Base-by-base conservation (phyloP, 805 yeast species). In the Cyberlindnera xishuangbannaensis region DNA sequence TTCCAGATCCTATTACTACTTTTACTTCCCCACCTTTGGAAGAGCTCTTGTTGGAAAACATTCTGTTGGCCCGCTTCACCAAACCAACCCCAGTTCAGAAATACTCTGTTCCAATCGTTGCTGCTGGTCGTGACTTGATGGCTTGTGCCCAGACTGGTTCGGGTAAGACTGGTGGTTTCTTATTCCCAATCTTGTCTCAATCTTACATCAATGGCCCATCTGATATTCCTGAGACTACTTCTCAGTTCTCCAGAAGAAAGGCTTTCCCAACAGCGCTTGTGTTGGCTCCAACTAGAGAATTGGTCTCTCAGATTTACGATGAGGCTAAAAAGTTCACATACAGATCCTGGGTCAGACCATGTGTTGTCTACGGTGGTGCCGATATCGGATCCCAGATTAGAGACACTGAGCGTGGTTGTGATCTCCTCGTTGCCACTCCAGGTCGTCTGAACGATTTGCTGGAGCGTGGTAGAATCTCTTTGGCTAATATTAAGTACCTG, bases 91-190 rank as follows among this genome's bases (percentile, higher is more conserved):
- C 95, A 32, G 95, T 85, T 38, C 95, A 85, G 62, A 86, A 86
- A 65, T 85, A 85, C 71, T 86, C 95, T 28, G 82, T 86, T 45
- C 95, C 95, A 48, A 85, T 86, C 46, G 90, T 86, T 47, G 85
- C 90, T 40, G 77, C 69, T 40, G 86, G 88, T 53, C 77, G 95
- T 65, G 95, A 85, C 65, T 73, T 85, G 65, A 86, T 85, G 95
- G 95, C 95, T 23, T 86, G 95, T 76, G 95, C 95, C 40, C 95
- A 86, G 71, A 85, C 95, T 50, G 95, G 95, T 81, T 88, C 97
- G 39, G 99, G 99, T 76, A 92, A 92, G 71, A 92, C 99, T 58
- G 98, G 97, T 74, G 99, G 98, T 48, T 92, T 92, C 75, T 71
- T 92, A 59, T 92, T 92, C 83, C 98, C 99, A 45, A 95, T 92